These are phyloP conservation scores for Xylaria sp. DNA, from an alignment of 2,329 filamentous ascomycete species.

Conservation along the genomic window DNA sequence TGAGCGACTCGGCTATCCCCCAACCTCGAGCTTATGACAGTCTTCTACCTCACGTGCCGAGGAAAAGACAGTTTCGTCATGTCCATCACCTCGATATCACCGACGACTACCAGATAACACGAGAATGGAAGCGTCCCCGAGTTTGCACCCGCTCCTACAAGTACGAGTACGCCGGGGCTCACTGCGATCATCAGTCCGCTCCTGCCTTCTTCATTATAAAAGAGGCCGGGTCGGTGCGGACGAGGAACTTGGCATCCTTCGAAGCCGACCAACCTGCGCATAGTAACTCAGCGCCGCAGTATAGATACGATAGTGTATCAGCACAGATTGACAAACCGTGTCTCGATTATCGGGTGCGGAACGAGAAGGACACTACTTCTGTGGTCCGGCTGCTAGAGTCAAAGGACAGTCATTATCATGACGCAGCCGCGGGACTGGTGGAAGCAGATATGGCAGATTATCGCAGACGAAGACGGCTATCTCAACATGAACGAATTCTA, in stretches of 20 bases:
- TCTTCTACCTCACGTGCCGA: conserved; percentile 50
- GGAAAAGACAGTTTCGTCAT: conserved; percentile 55
- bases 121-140: conserved; percentile 49
- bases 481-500: conserved; percentile 68
- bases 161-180: conserved; percentile 36
- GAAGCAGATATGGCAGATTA: conserved; percentile 59
- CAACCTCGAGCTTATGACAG: conserved; percentile 36
- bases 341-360: conserved; percentile 36
- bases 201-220: conserved; percentile 52
- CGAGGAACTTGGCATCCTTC: conserved; percentile 39
- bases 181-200: conserved; percentile 36
- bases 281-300: conserved; percentile 39
- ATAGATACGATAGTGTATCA: conserved; percentile 34
- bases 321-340: conserved; percentile 28
- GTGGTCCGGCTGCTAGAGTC: conserved; percentile 53
- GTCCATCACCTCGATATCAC: conserved; percentile 49
- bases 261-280: conserved; percentile 46
- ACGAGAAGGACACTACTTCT: conserved; percentile 31
- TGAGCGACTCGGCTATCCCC: conserved; percentile 49
- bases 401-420: conserved; percentile 59
- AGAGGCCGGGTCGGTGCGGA: conserved; percentile 43
- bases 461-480: conserved; percentile 59
- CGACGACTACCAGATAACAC: conserved; percentile 54
- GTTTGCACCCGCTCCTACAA: conserved; percentile 38
- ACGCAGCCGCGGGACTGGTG: conserved; percentile 62